Conservation (phyloP, 73 alveolate genomes). For the Blepharisma japonicum region DNA sequence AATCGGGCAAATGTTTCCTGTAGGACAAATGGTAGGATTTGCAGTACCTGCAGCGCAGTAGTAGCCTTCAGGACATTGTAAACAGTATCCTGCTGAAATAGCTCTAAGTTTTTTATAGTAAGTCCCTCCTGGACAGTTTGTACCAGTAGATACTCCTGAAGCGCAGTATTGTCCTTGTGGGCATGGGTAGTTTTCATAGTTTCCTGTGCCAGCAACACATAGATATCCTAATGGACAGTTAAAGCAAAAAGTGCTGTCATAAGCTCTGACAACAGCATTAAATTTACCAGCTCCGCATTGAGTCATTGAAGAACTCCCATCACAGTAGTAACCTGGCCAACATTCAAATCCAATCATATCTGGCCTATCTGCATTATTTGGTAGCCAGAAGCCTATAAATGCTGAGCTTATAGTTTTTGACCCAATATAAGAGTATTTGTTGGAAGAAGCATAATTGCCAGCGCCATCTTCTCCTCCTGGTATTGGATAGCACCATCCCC, state of each 20-base stretch:
- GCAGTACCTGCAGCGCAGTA: slow-evolving; percentile 56
- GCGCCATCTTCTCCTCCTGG: slow-evolving; percentile 61
- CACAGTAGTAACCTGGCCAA: slow-evolving; percentile 48
- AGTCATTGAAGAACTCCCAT: slow-evolving; percentile 26
- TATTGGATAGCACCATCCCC: slow-evolving; percentile 10
- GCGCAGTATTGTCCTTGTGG: slow-evolving; percentile 42
- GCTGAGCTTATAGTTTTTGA: slow-evolving; percentile 2
- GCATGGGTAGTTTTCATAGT: slow-evolving; percentile 2
- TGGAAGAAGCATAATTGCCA: slow-evolving; percentile 34
- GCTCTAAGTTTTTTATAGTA: background rate
- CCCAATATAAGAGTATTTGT: slow-evolving; percentile 53
- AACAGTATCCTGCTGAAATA: slow-evolving; percentile 31
- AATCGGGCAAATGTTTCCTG: slow-evolving; percentile 49
- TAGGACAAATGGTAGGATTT: slow-evolving; percentile 37
- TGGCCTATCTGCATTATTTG: slow-evolving; percentile 42
- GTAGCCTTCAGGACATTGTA: slow-evolving; percentile 56
- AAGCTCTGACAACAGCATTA: slow-evolving; percentile 28
- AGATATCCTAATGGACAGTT: slow-evolving; percentile 64
- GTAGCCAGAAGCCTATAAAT: slow-evolving; percentile 28
- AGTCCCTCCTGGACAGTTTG: slow-evolving; percentile 62
- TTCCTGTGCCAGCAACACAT: slow-evolving; percentile 62
- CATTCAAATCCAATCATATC: slow-evolving; percentile 39
- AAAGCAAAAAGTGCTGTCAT: slow-evolving; percentile 34
- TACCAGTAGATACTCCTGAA: slow-evolving; percentile 36
- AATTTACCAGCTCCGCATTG: slow-evolving; percentile 41